Conservation (phyloP, 2,329 filamentous ascomycete species). For the Phaeophleospora eucalypticola region DNA sequence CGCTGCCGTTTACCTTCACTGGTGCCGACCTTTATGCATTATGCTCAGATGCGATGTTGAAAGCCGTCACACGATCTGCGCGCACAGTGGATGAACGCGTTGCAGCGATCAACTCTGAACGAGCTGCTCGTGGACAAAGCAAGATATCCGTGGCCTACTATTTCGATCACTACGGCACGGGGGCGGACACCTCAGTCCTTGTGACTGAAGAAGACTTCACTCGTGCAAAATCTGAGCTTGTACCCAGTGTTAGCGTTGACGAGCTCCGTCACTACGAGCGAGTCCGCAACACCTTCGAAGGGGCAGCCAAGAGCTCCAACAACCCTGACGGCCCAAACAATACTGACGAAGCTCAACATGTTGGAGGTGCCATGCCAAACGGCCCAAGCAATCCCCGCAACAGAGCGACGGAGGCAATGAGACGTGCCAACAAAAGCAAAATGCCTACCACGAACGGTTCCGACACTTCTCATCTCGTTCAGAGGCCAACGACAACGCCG, state of each 20-base stretch:
- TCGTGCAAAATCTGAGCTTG: slow-evolving; percentile 74
- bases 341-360: slow-evolving; percentile 10
- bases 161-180: slow-evolving; percentile 85
- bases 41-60: slow-evolving; percentile 97
- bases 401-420: slow-evolving; percentile 16
- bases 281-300: slow-evolving; percentile 80
- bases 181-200: slow-evolving; percentile 78
- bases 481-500: not conserved
- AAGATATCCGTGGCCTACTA: slow-evolving; percentile 81
- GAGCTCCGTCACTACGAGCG: slow-evolving; percentile 87
- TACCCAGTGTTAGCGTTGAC: slow-evolving; percentile 89
- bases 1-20: slow-evolving; percentile 90
- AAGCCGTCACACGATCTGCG: slow-evolving; percentile 90
- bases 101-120: slow-evolving; percentile 57
- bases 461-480: not conserved
- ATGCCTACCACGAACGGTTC: slow-evolving; percentile 8
- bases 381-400: slow-evolving; percentile 4
- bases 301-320: slow-evolving; percentile 42
- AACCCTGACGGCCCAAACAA: slow-evolving; percentile 34
- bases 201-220: slow-evolving; percentile 87
- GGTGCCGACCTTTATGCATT: slow-evolving; percentile 96
- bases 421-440: slow-evolving; percentile 11
- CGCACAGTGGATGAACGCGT: slow-evolving; percentile 80
- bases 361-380: slow-evolving; percentile 1
- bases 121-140: slow-evolving; percentile 23